A percentile compares a stretch with the other conserved stretches of the same genome.
Conservation (phyloP, 2,329 filamentous ascomycete genomes). For the Dactylonectria estremocensis region DNA sequence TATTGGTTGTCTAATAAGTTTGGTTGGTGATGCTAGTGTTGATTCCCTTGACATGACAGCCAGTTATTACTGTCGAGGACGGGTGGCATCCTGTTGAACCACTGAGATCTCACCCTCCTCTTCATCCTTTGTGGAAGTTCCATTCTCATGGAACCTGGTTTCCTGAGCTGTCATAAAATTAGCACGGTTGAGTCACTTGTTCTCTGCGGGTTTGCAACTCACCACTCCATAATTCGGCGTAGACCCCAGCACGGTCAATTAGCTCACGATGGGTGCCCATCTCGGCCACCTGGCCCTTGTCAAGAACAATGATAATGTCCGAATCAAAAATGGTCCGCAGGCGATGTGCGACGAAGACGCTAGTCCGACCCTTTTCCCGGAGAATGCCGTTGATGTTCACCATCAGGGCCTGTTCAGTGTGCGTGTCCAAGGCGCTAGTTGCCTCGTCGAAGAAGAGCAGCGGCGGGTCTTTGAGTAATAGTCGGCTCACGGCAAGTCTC, state of each 20-base stretch:
- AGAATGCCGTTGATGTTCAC: slow-evolving; percentile 94
- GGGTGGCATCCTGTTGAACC: slow-evolving; percentile 24
- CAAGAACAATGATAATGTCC: slow-evolving; percentile 92
- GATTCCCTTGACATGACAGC: neutral
- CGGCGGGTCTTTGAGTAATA: slow-evolving; percentile 91
- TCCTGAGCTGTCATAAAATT: slow-evolving; percentile 69
- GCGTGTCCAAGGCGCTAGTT: slow-evolving; percentile 91
- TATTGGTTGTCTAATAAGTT: slow-evolving; percentile 32
- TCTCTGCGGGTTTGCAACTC: slow-evolving; percentile 54
- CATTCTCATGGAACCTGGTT: slow-evolving; percentile 67
- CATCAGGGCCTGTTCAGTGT: slow-evolving; percentile 92
- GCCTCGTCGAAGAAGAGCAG: slow-evolving; percentile 96
- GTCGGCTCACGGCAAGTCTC: slow-evolving; percentile 84
- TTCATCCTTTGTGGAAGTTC: slow-evolving; percentile 56
- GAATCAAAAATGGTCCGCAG: slow-evolving; percentile 94
- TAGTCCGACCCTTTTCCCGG: slow-evolving; percentile 89
- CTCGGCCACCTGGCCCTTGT: slow-evolving; percentile 88
- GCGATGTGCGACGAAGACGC: slow-evolving; percentile 94
- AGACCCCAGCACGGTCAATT: slow-evolving; percentile 84
- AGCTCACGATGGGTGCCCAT: slow-evolving; percentile 89
- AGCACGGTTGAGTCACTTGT: slow-evolving; percentile 13
- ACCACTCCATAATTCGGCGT: slow-evolving; percentile 93
- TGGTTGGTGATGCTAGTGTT: slow-evolving; percentile 13
- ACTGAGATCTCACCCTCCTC: slow-evolving; percentile 37
- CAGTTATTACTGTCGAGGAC: slow-evolving; percentile 1